Base-by-base conservation (phyloP, 345 rosid genomes). In the Euphorbia pulcherrima region DNA sequence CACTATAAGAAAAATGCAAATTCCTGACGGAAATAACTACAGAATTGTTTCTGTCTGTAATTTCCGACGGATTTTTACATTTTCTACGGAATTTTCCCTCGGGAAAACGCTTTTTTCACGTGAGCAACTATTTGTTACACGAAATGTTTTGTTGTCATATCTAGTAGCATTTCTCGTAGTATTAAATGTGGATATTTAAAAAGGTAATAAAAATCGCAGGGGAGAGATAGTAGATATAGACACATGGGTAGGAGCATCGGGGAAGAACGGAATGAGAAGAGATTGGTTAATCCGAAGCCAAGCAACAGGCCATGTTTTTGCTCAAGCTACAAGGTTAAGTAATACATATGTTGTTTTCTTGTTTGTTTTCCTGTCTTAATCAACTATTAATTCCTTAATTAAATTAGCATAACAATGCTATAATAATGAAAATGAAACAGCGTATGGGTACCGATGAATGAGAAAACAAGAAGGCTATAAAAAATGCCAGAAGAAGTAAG, bases 361-460 rank as follows among this genome's bases (percentile, higher is more conserved):
- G 7, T n/a, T 47, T 30, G 3, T 35, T 13, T 26, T 27, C 0
- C 17, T 24, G 14, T 30, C 26, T 53, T 53, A 53, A n/a, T n/a
- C n/a, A n/a, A n/a, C n/a, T n/a, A n/a, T n/a, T n/a, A n/a, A n/a
- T n/a, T n/a, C n/a, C n/a, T n/a, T n/a, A 18, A 33, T 33, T 50
- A 7, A n/a, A 24, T 39, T 27, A 24, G 3, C 20, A 33, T 59
- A 7, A 33, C 37, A 33, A 33, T 44, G 50, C 16, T 44, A 18
- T 2, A 44, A 41, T 28, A 18, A 56, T 54, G 2, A 46, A 62
- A 60, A 35, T 64, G 55, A 55, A 68, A 75, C 86, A 88, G 88
- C 73, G 84, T 84, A 18, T 88, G 88, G 90, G 93, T 86, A 64
- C 85, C 84, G 88, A 88, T 86, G 93, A 88, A 86, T 44, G 73